Evolutionary conservation across 1,284 basidiomycete species (phyloP), one percentile per base, ranked within the genome.

Genomic region (Ceratobasidium sp.): DNA sequence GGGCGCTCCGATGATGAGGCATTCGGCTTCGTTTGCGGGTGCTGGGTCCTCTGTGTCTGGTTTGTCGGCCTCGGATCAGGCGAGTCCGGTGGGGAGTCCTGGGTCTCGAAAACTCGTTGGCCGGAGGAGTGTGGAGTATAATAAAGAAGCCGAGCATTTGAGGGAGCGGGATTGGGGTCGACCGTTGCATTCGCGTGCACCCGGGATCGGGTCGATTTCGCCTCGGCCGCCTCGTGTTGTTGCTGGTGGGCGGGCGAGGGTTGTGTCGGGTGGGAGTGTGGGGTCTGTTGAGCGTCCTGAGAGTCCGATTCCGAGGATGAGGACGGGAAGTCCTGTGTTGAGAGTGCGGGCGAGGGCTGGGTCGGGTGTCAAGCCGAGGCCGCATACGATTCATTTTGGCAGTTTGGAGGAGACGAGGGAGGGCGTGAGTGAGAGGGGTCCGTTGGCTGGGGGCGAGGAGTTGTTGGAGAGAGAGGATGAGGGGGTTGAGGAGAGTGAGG

Each of bases 291-390:
- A 75, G 60, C 23, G 72, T 6, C 86, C 86, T 72, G 88, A 87
- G 68, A 88, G 89, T 61, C 88, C 88, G 77, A 84, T 86, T 46
- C 87, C 88, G 76, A 88, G 85, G 79, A 88, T 87, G 78, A 89
- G 83, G 76, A 46, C 44, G n/a, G 40, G 60, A 15, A n/a, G n/a
- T n/a, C n/a, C n/a, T n/a, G n/a, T n/a, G n/a, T n/a, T n/a, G n/a
- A n/a, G n/a, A n/a, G n/a, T n/a, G n/a, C n/a, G n/a, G n/a, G n/a
- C n/a, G n/a, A n/a, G n/a, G n/a, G n/a, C n/a, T n/a, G n/a, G n/a
- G n/a, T 89, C 88, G 70, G 87, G 84, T 42, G 87, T 88, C 82
- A 88, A 88, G 10, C 88, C 88, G 83, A 10, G 72, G 46, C 72
- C 72, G 42, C 58, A 75, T 66, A 39, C 72, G 26, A 44, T 64